Percentiles rank a stretch among this genome's conserved stretches.
phyloP scores from a whole-genome alignment of 805 yeast genomes.

The Nakazawaea molendinolei region DNA sequence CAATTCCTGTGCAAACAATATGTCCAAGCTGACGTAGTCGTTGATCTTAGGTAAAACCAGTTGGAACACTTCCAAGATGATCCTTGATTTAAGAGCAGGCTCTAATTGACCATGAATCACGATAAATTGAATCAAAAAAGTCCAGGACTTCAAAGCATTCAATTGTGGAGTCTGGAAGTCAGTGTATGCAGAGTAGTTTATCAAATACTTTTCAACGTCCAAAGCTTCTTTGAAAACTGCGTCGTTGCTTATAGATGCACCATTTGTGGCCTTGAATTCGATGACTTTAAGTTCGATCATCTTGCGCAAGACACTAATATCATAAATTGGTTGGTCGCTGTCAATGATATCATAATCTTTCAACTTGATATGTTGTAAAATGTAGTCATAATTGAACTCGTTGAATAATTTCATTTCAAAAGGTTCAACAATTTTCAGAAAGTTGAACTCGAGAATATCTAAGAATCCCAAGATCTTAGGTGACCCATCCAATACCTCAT shows the following conservation, averaged over 20 bases:
- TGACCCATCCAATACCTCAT: slow-evolving; percentile 47
- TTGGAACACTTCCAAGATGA: slow-evolving; percentile 74
- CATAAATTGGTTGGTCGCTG: slow-evolving; percentile 28
- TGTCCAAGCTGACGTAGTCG: slow-evolving; percentile 63
- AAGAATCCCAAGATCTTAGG: slow-evolving; percentile 64
- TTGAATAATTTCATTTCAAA: slow-evolving; percentile 27
- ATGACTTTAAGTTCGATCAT: slow-evolving; percentile 20
- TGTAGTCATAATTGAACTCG: slow-evolving; percentile 31
- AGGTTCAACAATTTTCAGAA: slow-evolving; percentile 35
- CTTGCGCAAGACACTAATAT: slow-evolving; percentile 33
- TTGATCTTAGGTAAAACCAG: slow-evolving; percentile 68
- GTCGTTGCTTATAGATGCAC: not conserved
- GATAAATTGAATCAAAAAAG: slow-evolving; percentile 66
- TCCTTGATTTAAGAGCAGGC: slow-evolving; percentile 41
- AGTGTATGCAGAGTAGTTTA: slow-evolving; percentile 38
- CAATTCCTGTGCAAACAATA: slow-evolving; percentile 65
- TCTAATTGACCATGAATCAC: slow-evolving; percentile 55
- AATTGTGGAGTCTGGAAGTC: slow-evolving; percentile 48
- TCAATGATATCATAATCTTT: slow-evolving; percentile 18
- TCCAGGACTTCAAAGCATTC: slow-evolving; percentile 74
- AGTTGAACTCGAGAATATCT: slow-evolving; percentile 60
- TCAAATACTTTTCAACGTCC: slow-evolving; percentile 30
- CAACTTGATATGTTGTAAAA: slow-evolving; percentile 32
- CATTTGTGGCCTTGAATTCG: slow-evolving; percentile 15
- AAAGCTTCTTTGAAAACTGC: slow-evolving; percentile 17